These are phyloP conservation scores for Halenospora varia DNA, from an alignment of 495 filamentous ascomycete species.

Conservation along the genomic window DNA sequence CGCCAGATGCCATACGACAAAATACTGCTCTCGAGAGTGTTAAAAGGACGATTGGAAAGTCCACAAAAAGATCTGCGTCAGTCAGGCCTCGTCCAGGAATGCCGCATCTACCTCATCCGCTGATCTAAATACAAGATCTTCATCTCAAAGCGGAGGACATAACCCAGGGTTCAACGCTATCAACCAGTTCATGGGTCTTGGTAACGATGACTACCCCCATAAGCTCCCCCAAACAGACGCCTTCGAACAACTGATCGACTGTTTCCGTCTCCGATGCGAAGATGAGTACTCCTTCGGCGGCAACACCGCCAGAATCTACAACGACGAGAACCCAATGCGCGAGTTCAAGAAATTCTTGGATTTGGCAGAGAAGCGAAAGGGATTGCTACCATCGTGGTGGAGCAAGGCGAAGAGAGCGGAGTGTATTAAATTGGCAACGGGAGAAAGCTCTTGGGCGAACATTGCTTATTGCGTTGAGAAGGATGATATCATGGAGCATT, in stretches of 20 bases:
- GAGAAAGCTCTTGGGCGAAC: constrained; percentile 11
- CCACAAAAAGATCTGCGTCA: constrained; percentile 37
- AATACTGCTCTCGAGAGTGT: constrained; percentile 44
- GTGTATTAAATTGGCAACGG: constrained; percentile 20
- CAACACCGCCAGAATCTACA: constrained; percentile 25
- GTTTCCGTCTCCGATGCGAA: constrained; percentile 33
- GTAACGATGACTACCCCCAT: constrained; percentile 22
- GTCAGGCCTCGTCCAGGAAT: background rate
- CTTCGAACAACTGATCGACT: constrained; percentile 34
- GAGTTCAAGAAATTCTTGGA: constrained; percentile 31
- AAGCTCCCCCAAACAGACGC: constrained; percentile 29
- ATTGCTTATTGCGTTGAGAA: constrained; percentile 25
- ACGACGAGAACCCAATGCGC: constrained; percentile 10
- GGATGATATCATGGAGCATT: constrained; percentile 29
- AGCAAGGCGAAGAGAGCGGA: constrained; percentile 21
- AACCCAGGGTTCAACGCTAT: constrained; percentile 6
- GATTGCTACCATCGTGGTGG: constrained; percentile 35
- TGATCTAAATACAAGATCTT: background rate
- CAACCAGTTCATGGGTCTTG: constrained; percentile 9
- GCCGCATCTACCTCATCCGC: background rate
- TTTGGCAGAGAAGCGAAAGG: constrained; percentile 21
- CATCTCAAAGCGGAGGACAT: background rate
- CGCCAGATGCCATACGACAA: constrained; percentile 32
- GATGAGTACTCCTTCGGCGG: constrained; percentile 29
- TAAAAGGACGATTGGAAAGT: constrained; percentile 40